Base-by-base conservation (phyloP, 176 grass and related monocot species). In the Zea luxurians region DNA sequence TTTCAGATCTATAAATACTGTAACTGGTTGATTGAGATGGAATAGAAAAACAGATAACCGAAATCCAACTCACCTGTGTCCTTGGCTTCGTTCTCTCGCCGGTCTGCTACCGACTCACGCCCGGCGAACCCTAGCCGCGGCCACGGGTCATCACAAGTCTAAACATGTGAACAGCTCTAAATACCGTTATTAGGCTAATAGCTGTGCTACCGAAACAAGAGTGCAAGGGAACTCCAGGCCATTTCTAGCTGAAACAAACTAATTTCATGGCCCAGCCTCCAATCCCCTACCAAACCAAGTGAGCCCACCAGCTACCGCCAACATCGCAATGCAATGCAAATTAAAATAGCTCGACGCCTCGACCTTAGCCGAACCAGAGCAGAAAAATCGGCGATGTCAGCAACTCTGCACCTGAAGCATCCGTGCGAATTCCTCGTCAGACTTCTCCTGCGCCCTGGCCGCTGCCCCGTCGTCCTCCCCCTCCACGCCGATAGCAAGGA, bases 341-440 rank as follows among this genome's bases (percentile, higher is more conserved):
- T 7, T 3, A 35, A 34, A 65, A 48, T 36, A 18, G 0, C 1
- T 10, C 37, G 18, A 65, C 9, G 18, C 52, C 1, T 6, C 37
- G 45, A 55, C 6, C 18, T 53, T 44, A 52, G 62, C 36, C 36
- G 52, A 61, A 71, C 8, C 42, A 48, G 44, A 55, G 42, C 44
- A 54, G 10, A 41, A 53, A 8, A 52, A 64, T 52, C 34, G 15
- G 54, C 62, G n/a, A 15, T 43, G 64, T 46, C 62, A 75, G 68
- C 21, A 1, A 69, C 2, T 38, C 0, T 20, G 18, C 74, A 94
- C 96, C 92, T 95, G 92, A 75, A 91, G 84, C 83, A 85, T 73
- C 54, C 86, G 84, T 53, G 96, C 90, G 45, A 99, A 65, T 79
- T 95, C 90, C 75, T 99, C 88, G 71, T 91, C 90, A 27, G 88